phyloP scores from a whole-genome alignment of 106 monocot species.

The Phalaenopsis aphrodite region DNA sequence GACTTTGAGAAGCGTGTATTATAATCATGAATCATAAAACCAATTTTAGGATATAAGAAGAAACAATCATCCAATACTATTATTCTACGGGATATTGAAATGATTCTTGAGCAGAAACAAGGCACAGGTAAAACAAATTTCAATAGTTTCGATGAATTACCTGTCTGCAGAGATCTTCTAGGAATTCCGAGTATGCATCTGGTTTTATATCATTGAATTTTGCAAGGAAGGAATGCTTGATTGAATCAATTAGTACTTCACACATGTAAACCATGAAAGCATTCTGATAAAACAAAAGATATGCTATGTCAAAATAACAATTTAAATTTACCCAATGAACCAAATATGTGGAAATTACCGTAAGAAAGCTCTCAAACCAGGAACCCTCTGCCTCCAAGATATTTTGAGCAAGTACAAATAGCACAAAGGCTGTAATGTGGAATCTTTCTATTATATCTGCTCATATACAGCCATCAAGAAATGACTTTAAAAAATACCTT shows the following conservation, averaged over 20 bases:
- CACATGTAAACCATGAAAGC: slow-evolving; percentile 67
- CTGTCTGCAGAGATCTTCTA: slow-evolving; percentile 96
- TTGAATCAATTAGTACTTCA: slow-evolving; percentile 79
- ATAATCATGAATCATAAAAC: not conserved
- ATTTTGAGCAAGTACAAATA: slow-evolving; percentile 84
- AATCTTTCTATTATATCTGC: slow-evolving; percentile 74
- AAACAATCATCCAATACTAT: not conserved
- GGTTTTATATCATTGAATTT: slow-evolving; percentile 99
- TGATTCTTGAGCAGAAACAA: not conserved
- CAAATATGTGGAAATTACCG: slow-evolving; percentile 27
- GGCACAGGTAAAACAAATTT: not conserved
- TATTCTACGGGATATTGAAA: not conserved
- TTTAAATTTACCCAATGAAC: not conserved
- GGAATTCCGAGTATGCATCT: slow-evolving; percentile 80
- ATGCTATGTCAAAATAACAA: not conserved
- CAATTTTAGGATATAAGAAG: not conserved
- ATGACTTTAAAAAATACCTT: not conserved
- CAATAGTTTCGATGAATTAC: slow-evolving; percentile 20
- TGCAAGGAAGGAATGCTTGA: slow-evolving; percentile 92
- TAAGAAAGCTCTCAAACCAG: slow-evolving; percentile 64
- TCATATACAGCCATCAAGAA: slow-evolving; percentile 3
- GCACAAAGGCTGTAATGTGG: slow-evolving; percentile 61
- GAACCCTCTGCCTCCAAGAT: slow-evolving; percentile 75
- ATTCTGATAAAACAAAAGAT: slow-evolving; percentile 47
- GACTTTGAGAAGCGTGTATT: not conserved